phyloP scores from a whole-genome alignment of 2,329 filamentous ascomycete species.

The Claviceps purpurea region DNA sequence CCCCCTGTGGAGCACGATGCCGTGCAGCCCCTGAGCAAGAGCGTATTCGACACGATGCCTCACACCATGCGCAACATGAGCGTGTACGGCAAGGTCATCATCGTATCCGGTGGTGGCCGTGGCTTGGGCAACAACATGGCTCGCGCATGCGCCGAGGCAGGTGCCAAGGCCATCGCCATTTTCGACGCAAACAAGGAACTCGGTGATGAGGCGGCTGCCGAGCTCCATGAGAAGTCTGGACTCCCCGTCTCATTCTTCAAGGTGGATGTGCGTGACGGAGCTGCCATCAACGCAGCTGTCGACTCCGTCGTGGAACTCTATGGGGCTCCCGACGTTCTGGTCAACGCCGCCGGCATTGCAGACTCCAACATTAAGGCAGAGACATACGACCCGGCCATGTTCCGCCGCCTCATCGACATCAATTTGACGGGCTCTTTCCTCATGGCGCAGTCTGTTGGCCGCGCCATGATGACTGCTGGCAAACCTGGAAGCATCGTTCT shows the following conservation, averaged over 20 bases:
- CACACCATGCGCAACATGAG: slow-evolving; percentile 57
- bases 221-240: slow-evolving; percentile 59
- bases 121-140: slow-evolving; percentile 72
- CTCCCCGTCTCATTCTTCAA: slow-evolving; percentile 65
- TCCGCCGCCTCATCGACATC: slow-evolving; percentile 68
- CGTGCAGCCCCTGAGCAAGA: slow-evolving; percentile 37
- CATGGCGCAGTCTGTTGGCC: slow-evolving; percentile 58
- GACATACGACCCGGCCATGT: slow-evolving; percentile 62
- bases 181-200: slow-evolving; percentile 67
- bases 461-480: slow-evolving; percentile 58
- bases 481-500: slow-evolving; percentile 63
- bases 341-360: slow-evolving; percentile 70
- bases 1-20: slow-evolving; percentile 30
- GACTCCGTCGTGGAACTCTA: slow-evolving; percentile 51
- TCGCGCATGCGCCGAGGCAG: slow-evolving; percentile 61
- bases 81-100: slow-evolving; percentile 55
- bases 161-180: slow-evolving; percentile 59
- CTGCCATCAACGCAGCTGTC: slow-evolving; percentile 56
- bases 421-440: slow-evolving; percentile 71
- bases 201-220: slow-evolving; percentile 54
- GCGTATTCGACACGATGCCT: slow-evolving; percentile 43
- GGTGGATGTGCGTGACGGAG: slow-evolving; percentile 62
- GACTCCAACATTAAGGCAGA: slow-evolving; percentile 77
- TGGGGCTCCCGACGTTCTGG: slow-evolving; percentile 59
- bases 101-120: slow-evolving; percentile 63